Base-by-base conservation (phyloP, 2,329 filamentous ascomycete genomes). In the Emericellopsis atlantica region DNA sequence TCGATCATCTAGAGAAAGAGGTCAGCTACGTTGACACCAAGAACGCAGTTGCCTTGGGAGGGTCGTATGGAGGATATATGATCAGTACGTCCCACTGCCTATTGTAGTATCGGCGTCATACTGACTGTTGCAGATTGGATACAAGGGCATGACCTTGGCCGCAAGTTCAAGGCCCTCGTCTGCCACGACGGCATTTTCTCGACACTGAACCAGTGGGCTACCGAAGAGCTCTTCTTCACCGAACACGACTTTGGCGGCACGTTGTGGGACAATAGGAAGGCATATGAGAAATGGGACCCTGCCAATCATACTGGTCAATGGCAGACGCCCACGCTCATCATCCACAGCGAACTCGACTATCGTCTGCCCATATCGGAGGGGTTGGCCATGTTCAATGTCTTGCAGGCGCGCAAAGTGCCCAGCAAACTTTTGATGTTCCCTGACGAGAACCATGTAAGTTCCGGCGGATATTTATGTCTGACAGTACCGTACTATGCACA, bases 261-360 rank as follows among this genome's bases (percentile, higher is more conserved):
- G 5, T 61, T 76, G 1, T 78, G 72, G 67, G 74, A 79, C 22
- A 74, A 75, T 51, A 69, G 78, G 32, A 69, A 73, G 12, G 70
- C 65, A 21, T 87, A 84, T 52, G 74, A 75, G 52, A 74, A 72
- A 49, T 87, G 78, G 76, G 81, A 87, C 56, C 83, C 82, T 0
- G 69, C 81, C 1, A 64, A 67, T 40, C 66, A 73, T 40, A 72
- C 76, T 44, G 62, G 70, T 31, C 71, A 90, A 49, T 95, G 89
- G 89, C 66, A 74, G 1, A 95, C 89, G 1, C 92, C 92, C 1
- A 81, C 92, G 60, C 68, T 98, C 46, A 79, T 77, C 45, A 88
- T 96, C 41, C 90, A 96, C 60, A 90, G 79, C 53, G 86, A 92
- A 52, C 70, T 92, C 26, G 90, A 96, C 59, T 96, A 95, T 56